A percentile compares a stretch with the other conserved stretches of the same genome.
phyloP scores from a whole-genome alignment of 163 green algal species.

The Volvox carteri region DNA sequence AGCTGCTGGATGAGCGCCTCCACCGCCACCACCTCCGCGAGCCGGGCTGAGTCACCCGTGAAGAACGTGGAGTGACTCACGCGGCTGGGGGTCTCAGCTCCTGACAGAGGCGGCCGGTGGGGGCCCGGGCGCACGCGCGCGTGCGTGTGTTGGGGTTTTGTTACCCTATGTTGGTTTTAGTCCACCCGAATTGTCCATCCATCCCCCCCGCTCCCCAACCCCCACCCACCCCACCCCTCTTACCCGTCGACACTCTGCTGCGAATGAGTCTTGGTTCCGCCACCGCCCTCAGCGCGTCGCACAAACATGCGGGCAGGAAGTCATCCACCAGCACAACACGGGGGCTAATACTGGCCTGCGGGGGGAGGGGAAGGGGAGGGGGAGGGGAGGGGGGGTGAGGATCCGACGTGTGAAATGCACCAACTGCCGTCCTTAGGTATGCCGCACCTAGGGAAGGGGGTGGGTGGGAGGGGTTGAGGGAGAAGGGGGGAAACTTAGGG shows the following conservation, averaged over 20 bases:
- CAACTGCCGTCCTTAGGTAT: too few relatives aligned
- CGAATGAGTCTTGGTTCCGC: constrained; percentile 50
- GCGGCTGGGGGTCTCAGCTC: constrained; percentile 64
- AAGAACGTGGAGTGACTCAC: constrained; percentile 69
- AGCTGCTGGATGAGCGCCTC: constrained; percentile 58
- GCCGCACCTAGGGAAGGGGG: neutral
- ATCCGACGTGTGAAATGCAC: neutral
- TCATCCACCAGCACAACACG: constrained; percentile 61
- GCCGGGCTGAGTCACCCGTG: constrained; percentile 49
- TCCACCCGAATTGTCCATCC: too few relatives aligned
- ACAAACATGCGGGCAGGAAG: constrained; percentile 57
- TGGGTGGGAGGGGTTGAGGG: neutral
- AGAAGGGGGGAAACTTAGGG: too few relatives aligned
- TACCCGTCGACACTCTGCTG: constrained; percentile 61
- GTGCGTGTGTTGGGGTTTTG: neutral
- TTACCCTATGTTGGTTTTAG: too few relatives aligned
- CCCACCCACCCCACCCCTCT: neutral
- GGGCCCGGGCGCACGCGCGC: neutral
- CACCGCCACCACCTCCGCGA: constrained; percentile 40
- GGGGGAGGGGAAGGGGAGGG: neutral
- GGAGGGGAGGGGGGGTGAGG: neutral
- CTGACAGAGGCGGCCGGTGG: constrained; percentile 25
- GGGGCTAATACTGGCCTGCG: constrained; percentile 53
- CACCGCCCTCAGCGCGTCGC: constrained; percentile 39
- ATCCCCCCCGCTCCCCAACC: neutral